A percentile compares a stretch with the other conserved stretches of the same genome.
phyloP scores from a whole-genome alignment of 305 asterid species.

The Rubia tinctorum region DNA sequence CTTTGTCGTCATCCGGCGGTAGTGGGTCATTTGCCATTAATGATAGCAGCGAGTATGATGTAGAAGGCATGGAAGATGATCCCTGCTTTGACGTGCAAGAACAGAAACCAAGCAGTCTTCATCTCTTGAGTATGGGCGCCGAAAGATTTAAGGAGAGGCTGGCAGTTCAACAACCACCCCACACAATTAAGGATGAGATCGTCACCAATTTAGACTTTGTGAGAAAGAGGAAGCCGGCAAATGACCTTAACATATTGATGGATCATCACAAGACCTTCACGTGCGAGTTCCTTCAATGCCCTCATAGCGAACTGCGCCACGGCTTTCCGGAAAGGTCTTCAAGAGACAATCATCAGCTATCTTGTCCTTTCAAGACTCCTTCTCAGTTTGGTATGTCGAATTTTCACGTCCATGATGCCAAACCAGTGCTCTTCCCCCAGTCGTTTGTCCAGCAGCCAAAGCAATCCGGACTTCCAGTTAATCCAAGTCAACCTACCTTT shows the following conservation, averaged over 20 bases:
- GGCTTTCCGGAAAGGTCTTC: slow-evolving; percentile 60
- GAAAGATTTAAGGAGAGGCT: slow-evolving; percentile 36
- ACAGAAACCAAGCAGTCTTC: slow-evolving; percentile 57
- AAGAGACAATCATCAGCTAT: slow-evolving; percentile 69
- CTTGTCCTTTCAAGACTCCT: slow-evolving; percentile 51
- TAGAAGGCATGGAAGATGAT: slow-evolving; percentile 55
- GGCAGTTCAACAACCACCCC: slow-evolving; percentile 35
- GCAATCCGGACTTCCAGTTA: slow-evolving; percentile 23
- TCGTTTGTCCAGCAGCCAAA: slow-evolving; percentile 39
- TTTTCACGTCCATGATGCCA: slow-evolving; percentile 41
- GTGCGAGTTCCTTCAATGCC: slow-evolving; percentile 69
- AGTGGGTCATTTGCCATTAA: slow-evolving; percentile 40
- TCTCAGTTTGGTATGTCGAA: slow-evolving; percentile 38
- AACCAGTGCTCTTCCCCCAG: slow-evolving; percentile 44
- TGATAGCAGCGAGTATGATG: slow-evolving; percentile 72
- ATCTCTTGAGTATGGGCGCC: slow-evolving; percentile 37
- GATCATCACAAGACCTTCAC: slow-evolving; percentile 60
- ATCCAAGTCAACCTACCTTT: slow-evolving; percentile 30
- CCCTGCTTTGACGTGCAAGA: slow-evolving; percentile 52
- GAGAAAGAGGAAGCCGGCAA: slow-evolving; percentile 53
- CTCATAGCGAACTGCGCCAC: slow-evolving; percentile 47
- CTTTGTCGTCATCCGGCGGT: slow-evolving; percentile 42
- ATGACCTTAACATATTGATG: slow-evolving; percentile 35
- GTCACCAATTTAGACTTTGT: slow-evolving; percentile 46
- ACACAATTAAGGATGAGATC: slow-evolving; percentile 42